Evolutionary conservation across 148 eudicot genomes (phyloP), one percentile per base, ranked within the genome.

Genomic region (Vaccinium macrocarpon): DNA sequence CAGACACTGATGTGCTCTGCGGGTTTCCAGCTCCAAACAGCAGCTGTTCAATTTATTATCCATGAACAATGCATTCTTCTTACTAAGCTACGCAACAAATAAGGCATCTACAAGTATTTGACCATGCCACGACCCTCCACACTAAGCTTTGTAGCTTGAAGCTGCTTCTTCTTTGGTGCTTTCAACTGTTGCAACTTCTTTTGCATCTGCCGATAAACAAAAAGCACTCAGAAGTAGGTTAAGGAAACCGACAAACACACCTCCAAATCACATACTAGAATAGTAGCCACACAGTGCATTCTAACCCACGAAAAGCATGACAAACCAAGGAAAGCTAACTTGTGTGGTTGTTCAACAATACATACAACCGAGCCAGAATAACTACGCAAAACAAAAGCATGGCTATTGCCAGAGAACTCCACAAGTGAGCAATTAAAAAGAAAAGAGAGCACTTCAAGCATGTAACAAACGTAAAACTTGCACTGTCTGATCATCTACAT

Each of bases 121-220:
- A 95, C 94, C 98, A 97, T 97, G 83, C 99, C 98, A 25, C 98
- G 94, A 18, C 99, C 99, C 89, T 95, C 98, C 75, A 95, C 99
- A 75, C 99, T 97, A 78, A 95, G 94, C 71, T 90, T 95, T 18
- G 98, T 92, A 32, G 98, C 99, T 88, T 97, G 99, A 62, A 97
- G 98, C 88, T 93, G 91, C 90, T 91, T 97, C 93, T 90, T 93
- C 82, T 97, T 97, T 82, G 90, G 89, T 51, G 93, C 91, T 86
- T 95, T 97, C 86, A 97, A 62, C 79, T 97, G 98, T 56, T 94
- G 96, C 88, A 97, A 82, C 91, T 93, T 97, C 91, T 95, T 97
- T 59, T 94, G 91, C 98, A 97, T 95, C 99, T 95, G 89, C 57
- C 74, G 86, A 79, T 46, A 62, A 57, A 59, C 35, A 7, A 14